These are phyloP conservation scores for Suillus bovinus DNA, from an alignment of 768 basidiomycete species.

Conservation along the genomic window DNA sequence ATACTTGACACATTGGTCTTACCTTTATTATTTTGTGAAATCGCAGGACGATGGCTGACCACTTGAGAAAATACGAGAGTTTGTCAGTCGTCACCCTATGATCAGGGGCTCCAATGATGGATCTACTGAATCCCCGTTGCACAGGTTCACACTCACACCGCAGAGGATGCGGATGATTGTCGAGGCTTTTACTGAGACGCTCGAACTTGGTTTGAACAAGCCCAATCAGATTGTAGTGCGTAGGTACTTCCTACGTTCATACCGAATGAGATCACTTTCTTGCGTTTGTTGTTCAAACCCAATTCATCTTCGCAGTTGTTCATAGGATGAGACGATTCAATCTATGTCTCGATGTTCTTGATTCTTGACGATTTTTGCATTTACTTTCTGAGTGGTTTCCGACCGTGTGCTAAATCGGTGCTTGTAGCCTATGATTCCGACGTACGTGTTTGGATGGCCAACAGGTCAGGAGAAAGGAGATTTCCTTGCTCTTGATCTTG, in stretches of 20 bases:
- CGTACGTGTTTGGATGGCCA: constrained; percentile 96
- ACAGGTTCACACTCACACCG: constrained; percentile 82
- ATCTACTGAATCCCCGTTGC: constrained; percentile 7
- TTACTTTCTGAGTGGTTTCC: background rate
- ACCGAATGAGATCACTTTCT: constrained; percentile 5
- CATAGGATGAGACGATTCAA: background rate
- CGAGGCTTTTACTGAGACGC: constrained; percentile 90
- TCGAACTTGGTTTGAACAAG: constrained; percentile 85
- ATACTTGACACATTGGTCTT: constrained; percentile 2
- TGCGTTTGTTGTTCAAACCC: constrained; percentile 11
- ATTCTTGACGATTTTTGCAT: background rate
- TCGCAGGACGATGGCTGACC: constrained; percentile 87
- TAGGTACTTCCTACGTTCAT: constrained; percentile 21
- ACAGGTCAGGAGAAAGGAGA: constrained; percentile 87
- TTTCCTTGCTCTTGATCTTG: constrained; percentile 87
- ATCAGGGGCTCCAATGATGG: constrained; percentile 15
- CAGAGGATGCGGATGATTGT: constrained; percentile 97
- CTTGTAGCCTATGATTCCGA: constrained; percentile 90
- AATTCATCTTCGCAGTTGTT: background rate
- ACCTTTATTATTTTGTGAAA: constrained; percentile 2
- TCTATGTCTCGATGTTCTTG: background rate
- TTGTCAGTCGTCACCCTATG: constrained; percentile 59
- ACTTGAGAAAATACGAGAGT: constrained; percentile 87
- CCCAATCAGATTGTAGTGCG: constrained; percentile 85
- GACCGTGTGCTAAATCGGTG: constrained; percentile 13